A percentile compares a stretch with the other conserved stretches of the same genome.
phyloP scores from a whole-genome alignment of 106 monocot species.

The Iris macrosiphon region DNA sequence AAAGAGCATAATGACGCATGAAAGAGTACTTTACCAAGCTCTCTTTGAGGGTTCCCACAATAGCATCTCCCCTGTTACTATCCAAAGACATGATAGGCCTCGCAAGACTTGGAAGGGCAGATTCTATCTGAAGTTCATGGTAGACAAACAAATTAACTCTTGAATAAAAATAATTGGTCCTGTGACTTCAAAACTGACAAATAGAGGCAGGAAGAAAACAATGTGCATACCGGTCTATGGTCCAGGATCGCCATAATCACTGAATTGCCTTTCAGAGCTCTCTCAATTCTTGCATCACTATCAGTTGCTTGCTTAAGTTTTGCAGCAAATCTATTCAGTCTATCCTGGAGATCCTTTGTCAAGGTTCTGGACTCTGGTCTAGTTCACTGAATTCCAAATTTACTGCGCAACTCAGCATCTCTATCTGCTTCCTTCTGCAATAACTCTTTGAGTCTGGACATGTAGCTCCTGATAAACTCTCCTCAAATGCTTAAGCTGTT shows the following conservation, averaged over 20 bases:
- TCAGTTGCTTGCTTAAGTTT: constrained; percentile 87
- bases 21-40: constrained; percentile 70
- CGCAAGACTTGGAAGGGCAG: constrained; percentile 86
- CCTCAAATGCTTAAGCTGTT: constrained; percentile 56
- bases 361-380: constrained; percentile 78
- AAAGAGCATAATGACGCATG: not conserved
- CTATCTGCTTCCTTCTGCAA: constrained; percentile 84
- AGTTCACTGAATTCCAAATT: constrained; percentile 72
- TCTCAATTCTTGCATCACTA: constrained; percentile 83
- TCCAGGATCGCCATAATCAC: constrained; percentile 68
- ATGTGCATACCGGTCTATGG: constrained; percentile 51
- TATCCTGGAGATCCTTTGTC: constrained; percentile 78
- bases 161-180: no score
- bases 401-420: constrained; percentile 68
- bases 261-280: constrained; percentile 58
- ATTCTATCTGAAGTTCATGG: constrained; percentile 70
- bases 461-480: constrained; percentile 56
- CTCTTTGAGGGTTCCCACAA: constrained; percentile 89
- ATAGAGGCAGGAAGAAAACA: not conserved
- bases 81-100: constrained; percentile 99
- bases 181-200: no score
- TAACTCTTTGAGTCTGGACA: constrained; percentile 56
- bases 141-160: no score
- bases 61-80: constrained; percentile 94
- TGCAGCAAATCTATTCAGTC: constrained; percentile 75